Conservation (phyloP, 1,139 yeast genomes). For the Sugiyamaella sp. region DNA sequence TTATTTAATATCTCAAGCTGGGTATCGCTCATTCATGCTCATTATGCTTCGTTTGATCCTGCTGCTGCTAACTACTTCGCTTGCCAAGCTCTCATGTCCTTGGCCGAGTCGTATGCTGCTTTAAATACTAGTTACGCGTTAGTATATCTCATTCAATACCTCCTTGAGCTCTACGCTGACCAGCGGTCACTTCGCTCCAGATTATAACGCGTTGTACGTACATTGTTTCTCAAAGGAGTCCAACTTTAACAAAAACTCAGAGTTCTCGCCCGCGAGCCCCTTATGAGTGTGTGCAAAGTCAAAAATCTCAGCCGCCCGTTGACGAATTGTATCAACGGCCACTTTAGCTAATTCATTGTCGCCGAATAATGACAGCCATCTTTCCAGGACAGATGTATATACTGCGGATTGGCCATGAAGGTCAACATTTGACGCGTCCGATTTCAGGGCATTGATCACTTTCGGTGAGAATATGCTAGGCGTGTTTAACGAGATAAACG, state of each 20-base stretch:
- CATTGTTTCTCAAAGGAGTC: slow-evolving; percentile 72
- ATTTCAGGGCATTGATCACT: slow-evolving; percentile 78
- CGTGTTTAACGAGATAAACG: slow-evolving; percentile 67
- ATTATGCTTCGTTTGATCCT: no score
- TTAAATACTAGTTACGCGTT: slow-evolving; percentile 49
- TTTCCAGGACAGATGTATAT: slow-evolving; percentile 67
- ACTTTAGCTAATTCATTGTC: slow-evolving; percentile 65
- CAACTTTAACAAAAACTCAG: slow-evolving; percentile 60
- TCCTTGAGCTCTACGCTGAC: no score
- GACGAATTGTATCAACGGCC: slow-evolving; percentile 56
- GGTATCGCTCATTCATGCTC: no score
- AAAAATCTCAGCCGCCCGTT: slow-evolving; percentile 69
- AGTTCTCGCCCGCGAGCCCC: slow-evolving; percentile 39
- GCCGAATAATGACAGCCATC: slow-evolving; percentile 72
- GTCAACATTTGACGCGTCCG: slow-evolving; percentile 70
- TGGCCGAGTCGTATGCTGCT: slow-evolving; percentile 61
- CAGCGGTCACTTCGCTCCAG: no score
- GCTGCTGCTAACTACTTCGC: background rate
- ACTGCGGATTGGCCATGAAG: slow-evolving; percentile 66
- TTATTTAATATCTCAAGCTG: no score
- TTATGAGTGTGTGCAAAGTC: slow-evolving; percentile 66
- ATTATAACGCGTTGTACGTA: slow-evolving; percentile 28
- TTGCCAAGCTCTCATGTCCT: slow-evolving; percentile 67
- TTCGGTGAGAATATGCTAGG: slow-evolving; percentile 68
- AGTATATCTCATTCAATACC: slow-evolving; percentile 4